Evolutionary conservation across 1,139 yeast species (phyloP).

Genomic region (Hyphopichia fennica): DNA sequence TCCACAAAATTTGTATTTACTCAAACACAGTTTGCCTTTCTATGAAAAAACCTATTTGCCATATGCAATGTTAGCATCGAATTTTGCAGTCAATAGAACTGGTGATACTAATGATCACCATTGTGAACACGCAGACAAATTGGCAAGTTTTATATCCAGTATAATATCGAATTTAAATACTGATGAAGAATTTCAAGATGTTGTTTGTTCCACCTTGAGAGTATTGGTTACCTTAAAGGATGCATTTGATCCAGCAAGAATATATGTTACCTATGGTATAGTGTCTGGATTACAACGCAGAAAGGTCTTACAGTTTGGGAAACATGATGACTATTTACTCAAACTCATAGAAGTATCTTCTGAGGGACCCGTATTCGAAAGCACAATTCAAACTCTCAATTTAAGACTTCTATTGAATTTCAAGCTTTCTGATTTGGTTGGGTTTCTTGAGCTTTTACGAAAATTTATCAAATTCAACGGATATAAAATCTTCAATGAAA

Average conservation of each 20-base stretch:
- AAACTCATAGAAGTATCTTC: constrained; percentile 52
- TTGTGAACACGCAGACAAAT: constrained; percentile 61
- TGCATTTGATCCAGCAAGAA: constrained; percentile 71
- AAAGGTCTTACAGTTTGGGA: constrained; percentile 27
- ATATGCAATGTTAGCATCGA: constrained; percentile 62
- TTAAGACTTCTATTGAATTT: constrained; percentile 44
- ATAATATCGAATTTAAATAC: constrained; percentile 39
- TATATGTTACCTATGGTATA: constrained; percentile 61
- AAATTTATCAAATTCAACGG: constrained; percentile 48
- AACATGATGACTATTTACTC: constrained; percentile 29
- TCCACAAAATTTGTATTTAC: constrained; percentile 47
- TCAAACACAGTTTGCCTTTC: constrained; percentile 45
- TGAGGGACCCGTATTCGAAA: constrained; percentile 61
- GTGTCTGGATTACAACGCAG: constrained; percentile 46
- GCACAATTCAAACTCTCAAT: constrained; percentile 50
- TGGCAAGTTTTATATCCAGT: constrained; percentile 48
- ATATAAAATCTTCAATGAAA: constrained; percentile 28
- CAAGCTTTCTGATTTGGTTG: constrained; percentile 14
- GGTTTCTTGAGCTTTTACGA: constrained; percentile 32
- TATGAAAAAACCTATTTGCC: constrained; percentile 59
- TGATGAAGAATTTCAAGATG: constrained; percentile 21
- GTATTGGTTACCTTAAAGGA: constrained; percentile 49
- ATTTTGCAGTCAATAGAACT: constrained; percentile 45
- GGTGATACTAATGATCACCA: constrained; percentile 18
- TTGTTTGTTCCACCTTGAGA: constrained; percentile 34